Conservation (phyloP, 768 basidiomycete species). For the Saitozyma podzolica region DNA sequence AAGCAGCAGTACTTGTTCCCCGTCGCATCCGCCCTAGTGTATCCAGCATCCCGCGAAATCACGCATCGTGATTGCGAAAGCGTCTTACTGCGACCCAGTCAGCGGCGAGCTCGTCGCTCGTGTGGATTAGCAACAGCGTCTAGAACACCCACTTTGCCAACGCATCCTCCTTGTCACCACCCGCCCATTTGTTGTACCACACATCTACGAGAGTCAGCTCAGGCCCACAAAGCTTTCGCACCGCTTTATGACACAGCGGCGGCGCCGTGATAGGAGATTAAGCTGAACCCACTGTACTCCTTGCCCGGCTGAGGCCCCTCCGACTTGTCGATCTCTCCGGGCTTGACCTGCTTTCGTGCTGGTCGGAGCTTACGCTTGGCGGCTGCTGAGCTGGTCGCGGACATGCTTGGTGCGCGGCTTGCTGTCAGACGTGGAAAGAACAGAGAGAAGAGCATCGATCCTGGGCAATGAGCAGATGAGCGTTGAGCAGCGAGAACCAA, state of each 20-base stretch:
- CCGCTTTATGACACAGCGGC: neutral
- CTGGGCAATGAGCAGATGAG: neutral
- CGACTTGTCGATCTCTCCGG: constrained; percentile 84
- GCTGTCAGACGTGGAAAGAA: neutral
- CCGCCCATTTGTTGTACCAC: constrained; percentile 99
- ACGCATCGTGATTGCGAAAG: constrained; percentile 92
- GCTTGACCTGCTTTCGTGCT: constrained; percentile 88
- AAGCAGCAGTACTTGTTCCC: constrained; percentile 91
- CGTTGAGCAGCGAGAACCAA: neutral
- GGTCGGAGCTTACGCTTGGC: constrained; percentile 68
- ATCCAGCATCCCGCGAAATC: constrained; percentile 82
- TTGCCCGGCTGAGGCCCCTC: constrained; percentile 90
- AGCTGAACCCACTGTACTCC: constrained; percentile 80
- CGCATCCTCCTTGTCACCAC: constrained; percentile 93
- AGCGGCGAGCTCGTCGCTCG: no score
- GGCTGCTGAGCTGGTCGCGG: constrained; percentile 8
- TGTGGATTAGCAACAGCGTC: no score
- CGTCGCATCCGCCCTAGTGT: constrained; percentile 91
- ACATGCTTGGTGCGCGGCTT: neutral
- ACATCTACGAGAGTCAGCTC: constrained; percentile 58
- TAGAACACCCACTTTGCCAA: constrained; percentile 76
- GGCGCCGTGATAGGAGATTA: neutral
- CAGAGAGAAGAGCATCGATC: neutral
- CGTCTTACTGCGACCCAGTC: constrained; percentile 65
- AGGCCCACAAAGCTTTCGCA: neutral